phyloP scores from a whole-genome alignment of 805 yeast genomes.

The Ogataea sp. region DNA sequence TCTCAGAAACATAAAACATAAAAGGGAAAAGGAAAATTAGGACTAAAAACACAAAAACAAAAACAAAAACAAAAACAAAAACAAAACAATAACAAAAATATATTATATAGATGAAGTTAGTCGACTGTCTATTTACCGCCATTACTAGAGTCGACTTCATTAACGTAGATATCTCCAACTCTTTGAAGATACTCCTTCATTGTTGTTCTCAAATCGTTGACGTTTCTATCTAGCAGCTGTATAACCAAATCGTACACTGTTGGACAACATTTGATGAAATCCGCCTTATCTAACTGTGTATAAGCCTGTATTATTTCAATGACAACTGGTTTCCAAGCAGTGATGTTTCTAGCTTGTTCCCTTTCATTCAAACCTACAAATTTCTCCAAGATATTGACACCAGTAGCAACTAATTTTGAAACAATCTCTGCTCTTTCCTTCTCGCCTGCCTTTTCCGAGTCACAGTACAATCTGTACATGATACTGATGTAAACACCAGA shows the following conservation, averaged over 20 bases:
- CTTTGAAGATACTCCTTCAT: slow-evolving; percentile 50
- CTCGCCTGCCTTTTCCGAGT: slow-evolving; percentile 40
- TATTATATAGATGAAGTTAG: no score
- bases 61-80: no score
- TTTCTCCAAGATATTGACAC: slow-evolving; percentile 61
- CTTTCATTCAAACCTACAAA: slow-evolving; percentile 67
- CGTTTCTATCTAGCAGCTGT: slow-evolving; percentile 50
- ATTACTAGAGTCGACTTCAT: slow-evolving; percentile 4
- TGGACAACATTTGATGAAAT: slow-evolving; percentile 54
- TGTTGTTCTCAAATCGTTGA: slow-evolving; percentile 54
- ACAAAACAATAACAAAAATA: no score
- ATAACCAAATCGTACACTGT: slow-evolving; percentile 52
- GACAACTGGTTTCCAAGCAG: slow-evolving; percentile 88
- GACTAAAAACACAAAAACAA: no score
- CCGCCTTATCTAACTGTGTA: slow-evolving; percentile 65
- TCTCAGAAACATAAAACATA: no score
- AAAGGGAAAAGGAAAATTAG: no score
- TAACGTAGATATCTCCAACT: slow-evolving; percentile 34
- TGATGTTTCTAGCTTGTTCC: slow-evolving; percentile 71
- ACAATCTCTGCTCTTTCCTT: slow-evolving; percentile 44
- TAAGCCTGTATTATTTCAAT: slow-evolving; percentile 81
- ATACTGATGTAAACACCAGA: slow-evolving; percentile 81
- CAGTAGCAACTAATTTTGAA: slow-evolving; percentile 54
- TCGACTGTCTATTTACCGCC: no score
- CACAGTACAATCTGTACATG: slow-evolving; percentile 72